Conservation (phyloP, 1,284 basidiomycete genomes). For the Trichosporon ovoides region DNA sequence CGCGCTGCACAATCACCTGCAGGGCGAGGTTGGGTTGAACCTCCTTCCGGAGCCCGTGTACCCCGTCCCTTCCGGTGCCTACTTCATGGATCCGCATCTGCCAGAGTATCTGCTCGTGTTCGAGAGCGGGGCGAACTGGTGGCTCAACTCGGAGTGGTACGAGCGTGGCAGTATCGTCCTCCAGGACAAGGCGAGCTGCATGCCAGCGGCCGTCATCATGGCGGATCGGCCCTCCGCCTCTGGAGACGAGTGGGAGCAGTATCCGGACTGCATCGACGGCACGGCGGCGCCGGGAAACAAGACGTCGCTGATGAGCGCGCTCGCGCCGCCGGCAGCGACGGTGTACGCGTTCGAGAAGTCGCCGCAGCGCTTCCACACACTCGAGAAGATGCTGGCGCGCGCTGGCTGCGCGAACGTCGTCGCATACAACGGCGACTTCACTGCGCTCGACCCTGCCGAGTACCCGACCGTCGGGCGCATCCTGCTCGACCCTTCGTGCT, state of each 20-base stretch:
- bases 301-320: conserved; percentile 83
- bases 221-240: neutral
- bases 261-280: conserved; percentile 73
- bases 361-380: conserved; percentile 67
- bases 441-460: conserved; percentile 62
- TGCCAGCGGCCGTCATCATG: conserved; percentile 76
- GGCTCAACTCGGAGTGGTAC: conserved; percentile 45
- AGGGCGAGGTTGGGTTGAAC: conserved; percentile 22
- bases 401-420: conserved; percentile 74
- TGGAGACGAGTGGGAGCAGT: conserved; percentile 34
- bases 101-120: conserved; percentile 69
- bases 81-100: conserved; percentile 70
- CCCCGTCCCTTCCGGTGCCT: conserved; percentile 49
- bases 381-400: conserved; percentile 72
- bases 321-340: conserved; percentile 77
- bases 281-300: conserved; percentile 99
- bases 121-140: conserved; percentile 56
- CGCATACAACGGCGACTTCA: conserved; percentile 69
- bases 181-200: conserved; percentile 97
- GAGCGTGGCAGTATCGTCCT: conserved; percentile 61
- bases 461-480: conserved; percentile 72
- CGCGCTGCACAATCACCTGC: conserved; percentile 30
- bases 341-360: conserved; percentile 83
- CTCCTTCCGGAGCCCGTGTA: conserved; percentile 29
- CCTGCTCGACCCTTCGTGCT: conserved; percentile 87